phyloP scores from a whole-genome alignment of 192 early-diverging fungal genomes.

The Polychytrium aggregatum region DNA sequence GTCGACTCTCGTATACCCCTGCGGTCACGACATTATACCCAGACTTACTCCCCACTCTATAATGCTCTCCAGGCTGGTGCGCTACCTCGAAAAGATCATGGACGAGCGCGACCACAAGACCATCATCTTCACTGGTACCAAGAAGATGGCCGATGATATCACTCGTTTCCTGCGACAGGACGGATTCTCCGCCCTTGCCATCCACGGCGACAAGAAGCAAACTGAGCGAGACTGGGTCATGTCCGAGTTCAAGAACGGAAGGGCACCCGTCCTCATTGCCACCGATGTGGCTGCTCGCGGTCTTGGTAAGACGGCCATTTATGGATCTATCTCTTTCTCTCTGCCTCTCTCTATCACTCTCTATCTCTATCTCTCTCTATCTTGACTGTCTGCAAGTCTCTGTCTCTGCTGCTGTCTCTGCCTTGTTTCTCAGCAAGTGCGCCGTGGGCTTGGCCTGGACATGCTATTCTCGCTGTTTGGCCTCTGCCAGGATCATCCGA shows the following conservation, averaged over 20 bases:
- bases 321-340: background rate
- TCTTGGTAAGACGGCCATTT: slow-evolving; percentile 54
- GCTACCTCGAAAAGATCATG: slow-evolving; percentile 26
- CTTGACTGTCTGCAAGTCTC: too few relatives aligned
- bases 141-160: slow-evolving; percentile 57
- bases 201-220: slow-evolving; percentile 95
- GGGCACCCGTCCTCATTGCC: slow-evolving; percentile 84
- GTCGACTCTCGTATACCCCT: too few relatives aligned
- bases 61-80: slow-evolving; percentile 20
- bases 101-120: slow-evolving; percentile 23
- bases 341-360: background rate
- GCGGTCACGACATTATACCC: too few relatives aligned
- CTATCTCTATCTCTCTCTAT: background rate
- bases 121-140: slow-evolving; percentile 44
- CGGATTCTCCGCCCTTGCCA: slow-evolving; percentile 83
- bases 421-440: too few relatives aligned
- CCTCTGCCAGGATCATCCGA: too few relatives aligned
- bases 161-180: slow-evolving; percentile 80
- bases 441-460: too few relatives aligned
- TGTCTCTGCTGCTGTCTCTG: too few relatives aligned
- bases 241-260: slow-evolving; percentile 75
- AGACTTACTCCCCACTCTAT: background rate
- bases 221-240: slow-evolving; percentile 93
- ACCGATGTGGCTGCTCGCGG: slow-evolving; percentile 96
- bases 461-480: too few relatives aligned